Evolutionary conservation across 2,329 filamentous ascomycete species (phyloP), one percentile per base, ranked within the genome.

Genomic region (Talaromyces rugulosus): DNA sequence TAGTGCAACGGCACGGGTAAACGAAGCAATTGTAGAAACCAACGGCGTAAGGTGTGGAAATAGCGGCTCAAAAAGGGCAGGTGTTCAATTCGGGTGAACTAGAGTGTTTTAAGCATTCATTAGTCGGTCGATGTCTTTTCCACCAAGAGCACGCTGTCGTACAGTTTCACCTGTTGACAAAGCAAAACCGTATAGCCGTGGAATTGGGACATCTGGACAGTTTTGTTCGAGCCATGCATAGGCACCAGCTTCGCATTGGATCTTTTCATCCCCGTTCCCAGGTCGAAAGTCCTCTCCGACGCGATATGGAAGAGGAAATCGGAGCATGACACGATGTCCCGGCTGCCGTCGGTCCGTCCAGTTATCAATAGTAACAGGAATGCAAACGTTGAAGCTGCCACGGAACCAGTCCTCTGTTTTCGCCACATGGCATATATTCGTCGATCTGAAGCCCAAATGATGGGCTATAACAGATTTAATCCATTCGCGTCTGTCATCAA

Each of bases 381-480:
- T 66, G 61, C 67, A 72, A n/a, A 71, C 60, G 62, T 71, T 70
- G 62, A 71, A 70, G 61, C 66, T 70, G 2, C 70, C 70, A 55
- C 68, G 55, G n/a, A 67, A 34, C 70, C 69, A 71, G 33, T 36
- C 33, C 33, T 36, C 33, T 3, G 12, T 12, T 8, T 34, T 9
- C 30, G 16, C 9, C 7, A n/a, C 14, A 31, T 63, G 59, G n/a
- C 65, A 31, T 47, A 58, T 36, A 36, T 7, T 12, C 12, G 7
- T 12, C 8, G 33, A 36, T 36, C 23, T 23, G 23, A 36, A 3
- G 7, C 33, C 33, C 7, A 36, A 12, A 36, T 36, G 33, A 36
- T 36, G 33, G 12, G 33, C 33, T 8, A 36, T 12, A 8, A 36
- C 12, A 7, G 7, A 8, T 12, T 36, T 36, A 36, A 36, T 36